These are phyloP conservation scores for Podila epicladia DNA, from an alignment of 192 early-diverging fungal genomes.

Conservation along the genomic window DNA sequence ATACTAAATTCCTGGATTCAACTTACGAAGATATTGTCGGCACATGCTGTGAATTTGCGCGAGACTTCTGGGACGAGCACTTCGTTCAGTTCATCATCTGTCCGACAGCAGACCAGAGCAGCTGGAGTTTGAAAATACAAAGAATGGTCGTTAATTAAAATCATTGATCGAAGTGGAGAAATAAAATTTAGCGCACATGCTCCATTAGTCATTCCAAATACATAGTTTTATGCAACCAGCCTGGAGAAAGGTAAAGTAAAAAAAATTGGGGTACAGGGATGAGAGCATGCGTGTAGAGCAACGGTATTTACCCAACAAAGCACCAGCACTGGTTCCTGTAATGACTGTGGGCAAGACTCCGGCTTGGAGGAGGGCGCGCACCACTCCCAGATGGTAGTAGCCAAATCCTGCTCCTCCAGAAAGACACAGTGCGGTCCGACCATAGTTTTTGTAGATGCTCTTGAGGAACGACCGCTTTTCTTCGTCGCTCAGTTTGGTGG, in stretches of 20 bases:
- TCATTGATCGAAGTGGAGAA: background rate
- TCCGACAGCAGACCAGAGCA: constrained; percentile 74
- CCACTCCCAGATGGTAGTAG: constrained; percentile 78
- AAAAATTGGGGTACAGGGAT: background rate
- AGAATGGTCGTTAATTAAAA: background rate
- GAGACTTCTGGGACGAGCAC: constrained; percentile 65
- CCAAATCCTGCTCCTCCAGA: constrained; percentile 81
- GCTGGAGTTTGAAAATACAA: constrained; percentile 32
- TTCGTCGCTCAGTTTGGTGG: constrained; percentile 46
- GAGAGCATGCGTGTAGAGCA: background rate
- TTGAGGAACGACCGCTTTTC: constrained; percentile 75
- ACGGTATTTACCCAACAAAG: constrained; percentile 53
- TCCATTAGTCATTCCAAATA: constrained; percentile 31
- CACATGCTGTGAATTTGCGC: constrained; percentile 62
- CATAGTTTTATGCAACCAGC: background rate
- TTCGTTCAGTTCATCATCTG: constrained; percentile 68
- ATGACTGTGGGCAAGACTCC: constrained; percentile 77
- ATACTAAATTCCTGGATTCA: background rate
- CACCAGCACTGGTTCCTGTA: constrained; percentile 79
- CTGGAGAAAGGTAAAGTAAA: background rate
- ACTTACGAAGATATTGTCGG: constrained; percentile 48
- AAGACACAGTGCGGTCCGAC: constrained; percentile 79
- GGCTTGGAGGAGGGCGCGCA: constrained; percentile 75
- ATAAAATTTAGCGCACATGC: constrained; percentile 9
- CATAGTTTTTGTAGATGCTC: constrained; percentile 72